Evolutionary conservation across 2,329 filamentous ascomycete genomes (phyloP).

Genomic region (Penicillium sp.): DNA sequence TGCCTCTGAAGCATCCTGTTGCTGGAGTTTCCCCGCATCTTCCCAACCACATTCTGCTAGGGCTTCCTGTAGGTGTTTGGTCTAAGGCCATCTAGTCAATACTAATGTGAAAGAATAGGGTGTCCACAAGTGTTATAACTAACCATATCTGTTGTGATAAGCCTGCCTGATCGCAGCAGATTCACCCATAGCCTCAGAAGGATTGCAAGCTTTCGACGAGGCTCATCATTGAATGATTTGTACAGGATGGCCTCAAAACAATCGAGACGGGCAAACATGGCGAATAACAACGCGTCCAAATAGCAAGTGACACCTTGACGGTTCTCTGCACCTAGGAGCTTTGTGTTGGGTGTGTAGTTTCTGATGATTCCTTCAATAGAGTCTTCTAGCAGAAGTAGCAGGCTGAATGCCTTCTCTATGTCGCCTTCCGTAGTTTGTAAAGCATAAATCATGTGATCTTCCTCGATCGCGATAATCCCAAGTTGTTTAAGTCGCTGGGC

Average conservation of each 20-base stretch:
- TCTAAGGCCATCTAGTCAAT: conserved; percentile 50
- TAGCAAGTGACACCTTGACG: conserved; percentile 88
- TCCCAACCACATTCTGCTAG: conserved; percentile 84
- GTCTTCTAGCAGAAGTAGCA: conserved; percentile 75
- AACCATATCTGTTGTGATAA: conserved; percentile 84
- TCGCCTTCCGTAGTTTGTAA: conserved; percentile 66
- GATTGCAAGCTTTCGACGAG: conserved; percentile 69
- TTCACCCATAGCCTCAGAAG: conserved; percentile 90
- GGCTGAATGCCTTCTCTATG: conserved; percentile 68
- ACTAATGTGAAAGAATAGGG: conserved; percentile 4
- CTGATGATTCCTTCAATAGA: conserved; percentile 76
- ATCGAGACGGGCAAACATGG: conserved; percentile 89
- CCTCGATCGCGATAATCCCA: conserved; percentile 57
- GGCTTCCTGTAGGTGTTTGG: conserved; percentile 75
- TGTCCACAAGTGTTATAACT: conserved; percentile 1
- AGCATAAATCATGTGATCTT: conserved; percentile 63
- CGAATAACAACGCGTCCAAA: conserved; percentile 83
- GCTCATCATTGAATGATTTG: conserved; percentile 70
- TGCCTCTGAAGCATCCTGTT: conserved; percentile 94
- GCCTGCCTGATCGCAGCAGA: conserved; percentile 75
- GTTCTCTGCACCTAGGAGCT: conserved; percentile 83
- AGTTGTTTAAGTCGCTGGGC: conserved; percentile 51
- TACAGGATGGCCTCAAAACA: conserved; percentile 93
- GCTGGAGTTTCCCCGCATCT: conserved; percentile 71
- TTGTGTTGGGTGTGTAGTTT: conserved; percentile 67